phyloP scores from a whole-genome alignment of 805 yeast species.

The Yarrowia alimentaria region DNA sequence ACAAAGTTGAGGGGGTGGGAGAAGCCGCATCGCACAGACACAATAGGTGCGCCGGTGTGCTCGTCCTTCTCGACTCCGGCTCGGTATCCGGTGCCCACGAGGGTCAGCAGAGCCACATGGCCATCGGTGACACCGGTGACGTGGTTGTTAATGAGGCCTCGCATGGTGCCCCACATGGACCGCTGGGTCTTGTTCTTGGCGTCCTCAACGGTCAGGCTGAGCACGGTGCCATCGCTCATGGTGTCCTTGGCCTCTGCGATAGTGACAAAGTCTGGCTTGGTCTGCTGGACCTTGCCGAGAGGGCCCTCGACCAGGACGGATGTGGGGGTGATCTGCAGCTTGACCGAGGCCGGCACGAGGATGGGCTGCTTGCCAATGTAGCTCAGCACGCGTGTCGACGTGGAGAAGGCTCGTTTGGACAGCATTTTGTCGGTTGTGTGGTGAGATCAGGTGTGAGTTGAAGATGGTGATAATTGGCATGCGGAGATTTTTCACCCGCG shows the following conservation, averaged over 20 bases:
- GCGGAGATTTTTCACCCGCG: constrained; percentile 6
- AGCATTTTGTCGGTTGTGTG: constrained; percentile 15
- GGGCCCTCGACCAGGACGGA: constrained; percentile 23
- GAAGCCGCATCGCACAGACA: constrained; percentile 82
- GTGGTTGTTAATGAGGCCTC: constrained; percentile 74
- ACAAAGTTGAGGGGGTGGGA: constrained; percentile 73
- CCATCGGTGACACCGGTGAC: constrained; percentile 91
- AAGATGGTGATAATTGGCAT: background rate
- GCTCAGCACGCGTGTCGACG: constrained; percentile 20
- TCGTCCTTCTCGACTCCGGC: constrained; percentile 65
- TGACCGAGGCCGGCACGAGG: constrained; percentile 22
- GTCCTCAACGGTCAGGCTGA: constrained; percentile 55
- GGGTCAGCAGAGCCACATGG: constrained; percentile 78
- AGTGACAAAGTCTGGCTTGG: constrained; percentile 16
- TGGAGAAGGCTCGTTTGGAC: constrained; percentile 25
- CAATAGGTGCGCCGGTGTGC: constrained; percentile 48
- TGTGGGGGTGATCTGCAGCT: constrained; percentile 9
- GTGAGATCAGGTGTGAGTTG: background rate
- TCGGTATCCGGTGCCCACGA: constrained; percentile 97
- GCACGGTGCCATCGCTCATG: constrained; percentile 5
- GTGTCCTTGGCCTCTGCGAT: constrained; percentile 4
- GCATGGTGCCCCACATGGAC: constrained; percentile 92
- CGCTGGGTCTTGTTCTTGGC: constrained; percentile 63
- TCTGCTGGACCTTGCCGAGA: constrained; percentile 11
- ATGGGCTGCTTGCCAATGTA: constrained; percentile 27